These are phyloP conservation scores for Postia placenta DNA, from an alignment of 768 basidiomycete genomes.

Conservation along the genomic window DNA sequence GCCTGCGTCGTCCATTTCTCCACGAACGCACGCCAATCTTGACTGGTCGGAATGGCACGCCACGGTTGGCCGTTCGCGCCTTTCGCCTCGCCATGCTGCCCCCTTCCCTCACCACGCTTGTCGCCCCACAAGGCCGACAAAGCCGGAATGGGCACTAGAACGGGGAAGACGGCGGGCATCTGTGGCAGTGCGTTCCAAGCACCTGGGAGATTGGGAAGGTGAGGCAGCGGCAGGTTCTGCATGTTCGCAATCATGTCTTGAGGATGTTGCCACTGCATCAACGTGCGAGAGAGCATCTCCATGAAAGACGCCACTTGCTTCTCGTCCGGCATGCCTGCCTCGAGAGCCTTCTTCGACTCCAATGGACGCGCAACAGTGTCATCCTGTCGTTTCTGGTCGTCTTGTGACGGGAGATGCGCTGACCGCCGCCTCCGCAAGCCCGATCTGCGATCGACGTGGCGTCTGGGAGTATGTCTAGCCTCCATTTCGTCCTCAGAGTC, in stretches of 20 bases:
- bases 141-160: constrained; percentile 64
- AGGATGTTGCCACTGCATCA: constrained; percentile 53
- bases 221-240: constrained; percentile 35
- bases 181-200: constrained; percentile 47
- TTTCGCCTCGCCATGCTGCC: constrained; percentile 20
- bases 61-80: constrained; percentile 27
- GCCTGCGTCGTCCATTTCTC: constrained; percentile 67
- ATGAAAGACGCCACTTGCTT: constrained; percentile 45
- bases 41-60: constrained; percentile 25
- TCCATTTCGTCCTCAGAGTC: constrained; percentile 43
- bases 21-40: constrained; percentile 66
- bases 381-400: neutral
- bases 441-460: constrained; percentile 6
- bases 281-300: constrained; percentile 70
- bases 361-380: neutral
- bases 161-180: constrained; percentile 74
- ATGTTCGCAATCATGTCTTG: constrained; percentile 51
- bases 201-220: constrained; percentile 37
- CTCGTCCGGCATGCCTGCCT: constrained; percentile 21
- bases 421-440: constrained; percentile 7
- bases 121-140: constrained; percentile 59
- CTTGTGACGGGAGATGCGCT: constrained; percentile 2
- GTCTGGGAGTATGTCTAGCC: constrained; percentile 5
- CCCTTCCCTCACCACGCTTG: constrained; percentile 24
- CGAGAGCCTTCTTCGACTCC: constrained; percentile 19